Base-by-base conservation (phyloP, 1,284 basidiomycete genomes). In the Naganishia sp. region DNA sequence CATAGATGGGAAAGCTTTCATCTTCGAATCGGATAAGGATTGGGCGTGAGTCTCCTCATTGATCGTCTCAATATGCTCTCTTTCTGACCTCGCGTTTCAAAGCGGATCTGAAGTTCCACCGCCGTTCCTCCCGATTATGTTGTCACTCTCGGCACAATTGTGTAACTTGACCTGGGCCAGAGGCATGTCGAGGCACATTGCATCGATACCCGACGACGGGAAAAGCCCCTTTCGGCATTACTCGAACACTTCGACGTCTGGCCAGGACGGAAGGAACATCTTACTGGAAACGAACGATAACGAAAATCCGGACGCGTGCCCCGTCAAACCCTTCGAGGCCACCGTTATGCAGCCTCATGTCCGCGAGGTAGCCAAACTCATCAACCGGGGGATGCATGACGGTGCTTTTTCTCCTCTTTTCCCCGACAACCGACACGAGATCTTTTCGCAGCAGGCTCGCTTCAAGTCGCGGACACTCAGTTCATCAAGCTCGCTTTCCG, bases 21-120 rank as follows among this genome's bases (percentile, higher is more conserved):
- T 67, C n/a, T 13, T 21, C 17, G 66, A 62, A 11, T 43, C 32
- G 1, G 62, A 67, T 39, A 43, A 55, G 17, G 50, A 56, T 21
- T 64, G 66, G 66, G 50, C 41, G 66, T 64, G 50, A 43, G 66
- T 67, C 28, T n/a, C 6, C 15, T n/a, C 28, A 21, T 35, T 52
- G 61, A 13, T 28, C 15, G 11, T 13, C 21, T 46, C 23, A 28
- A 4, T 53, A 4, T 42, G 5, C 39, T 18, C 5, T 21, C 3
- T 10, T 21, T 23, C 5, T 23, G 23, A 43, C 43, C 31, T 43
- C 0, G 13, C 18, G 10, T 35, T 41, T 18, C 28, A 28, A 28
- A 50, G 58, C 13, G n/a, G 15, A 9, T 63, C 62, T 7, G 42
- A 43, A 35, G 54, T 51, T 13, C 49, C 61, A 3, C 66, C 66